Evolutionary conservation across 1,284 basidiomycete genomes (phyloP).

Genomic region (Naganishia sp.): DNA sequence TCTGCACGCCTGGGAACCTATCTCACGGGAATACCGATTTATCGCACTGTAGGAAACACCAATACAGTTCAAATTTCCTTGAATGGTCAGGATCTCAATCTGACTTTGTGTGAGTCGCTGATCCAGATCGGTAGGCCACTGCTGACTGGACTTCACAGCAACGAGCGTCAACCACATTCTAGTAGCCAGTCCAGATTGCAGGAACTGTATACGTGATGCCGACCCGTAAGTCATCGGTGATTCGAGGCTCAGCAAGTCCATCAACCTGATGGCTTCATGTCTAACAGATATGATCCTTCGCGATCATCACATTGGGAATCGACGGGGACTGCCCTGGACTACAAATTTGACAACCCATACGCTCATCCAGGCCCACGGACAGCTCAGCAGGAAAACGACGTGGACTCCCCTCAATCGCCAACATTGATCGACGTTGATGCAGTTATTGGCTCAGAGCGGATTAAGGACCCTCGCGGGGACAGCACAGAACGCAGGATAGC

Average conservation of each 20-base stretch:
- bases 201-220: conserved; percentile 36
- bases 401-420: conserved; percentile 11
- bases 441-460: conserved; percentile 21
- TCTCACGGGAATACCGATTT: conserved; percentile 42
- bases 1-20: conserved; percentile 36
- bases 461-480: conserved; percentile 23
- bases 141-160: conserved; percentile 27
- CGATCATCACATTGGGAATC: conserved; percentile 4
- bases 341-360: conserved; percentile 17
- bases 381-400: conserved; percentile 1
- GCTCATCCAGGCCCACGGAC: conserved; percentile 14
- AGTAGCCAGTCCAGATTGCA: conserved; percentile 39
- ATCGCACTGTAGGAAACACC: conserved; percentile 40
- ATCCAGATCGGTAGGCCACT: not conserved
- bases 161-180: conserved; percentile 47
- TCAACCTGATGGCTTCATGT: not conserved
- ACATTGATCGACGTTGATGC: conserved; percentile 18
- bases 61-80: conserved; percentile 43
- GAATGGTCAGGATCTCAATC: conserved; percentile 40
- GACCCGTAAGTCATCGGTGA: conserved; percentile 26
- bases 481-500: not conserved
- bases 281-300: conserved; percentile 1
- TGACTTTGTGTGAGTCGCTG: conserved; percentile 45
- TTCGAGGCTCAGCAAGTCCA: no score
- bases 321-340: conserved; percentile 10